Conservation (phyloP, 1,284 basidiomycete genomes). For the Ceratobasidium sp. region DNA sequence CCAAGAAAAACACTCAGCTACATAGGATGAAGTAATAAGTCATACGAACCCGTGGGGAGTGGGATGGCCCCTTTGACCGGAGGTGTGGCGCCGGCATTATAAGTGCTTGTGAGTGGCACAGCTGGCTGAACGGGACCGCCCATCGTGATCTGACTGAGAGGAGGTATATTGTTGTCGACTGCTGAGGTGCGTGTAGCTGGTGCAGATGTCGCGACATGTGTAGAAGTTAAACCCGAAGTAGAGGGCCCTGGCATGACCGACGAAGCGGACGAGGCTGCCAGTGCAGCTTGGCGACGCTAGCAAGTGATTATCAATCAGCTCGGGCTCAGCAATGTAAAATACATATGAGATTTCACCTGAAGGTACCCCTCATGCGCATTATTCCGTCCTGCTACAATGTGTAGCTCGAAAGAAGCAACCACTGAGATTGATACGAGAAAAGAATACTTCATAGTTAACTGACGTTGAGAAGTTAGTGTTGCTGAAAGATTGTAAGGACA, state of each 20-base stretch:
- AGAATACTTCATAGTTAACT: slow-evolving; percentile 16
- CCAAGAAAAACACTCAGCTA: slow-evolving; percentile 6
- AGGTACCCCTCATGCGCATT: slow-evolving; percentile 32
- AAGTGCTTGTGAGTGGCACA: slow-evolving; percentile 44
- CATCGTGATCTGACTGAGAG: slow-evolving; percentile 40
- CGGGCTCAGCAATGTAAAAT: no score
- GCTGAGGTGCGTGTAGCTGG: slow-evolving; percentile 36
- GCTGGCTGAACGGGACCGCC: slow-evolving; percentile 39
- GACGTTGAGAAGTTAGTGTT: not conserved
- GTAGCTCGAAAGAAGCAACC: not conserved
- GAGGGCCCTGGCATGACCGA: not conserved
- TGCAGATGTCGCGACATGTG: slow-evolving; percentile 3
- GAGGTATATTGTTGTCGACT: slow-evolving; percentile 38
- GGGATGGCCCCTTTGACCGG: slow-evolving; percentile 46
- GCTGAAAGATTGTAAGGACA: slow-evolving; percentile 11
- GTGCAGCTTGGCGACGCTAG: slow-evolving; percentile 36
- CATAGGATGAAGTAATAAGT: not conserved
- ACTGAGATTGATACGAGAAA: slow-evolving; percentile 13
- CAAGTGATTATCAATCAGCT: no score
- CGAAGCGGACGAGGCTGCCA: not conserved
- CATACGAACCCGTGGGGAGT: slow-evolving; percentile 44
- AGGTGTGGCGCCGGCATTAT: slow-evolving; percentile 46
- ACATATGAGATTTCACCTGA: slow-evolving; percentile 1
- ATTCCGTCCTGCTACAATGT: slow-evolving; percentile 11
- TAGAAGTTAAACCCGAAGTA: slow-evolving; percentile 1